Conservation (phyloP, 768 basidiomycete genomes). For the Dioszegia hungarica region DNA sequence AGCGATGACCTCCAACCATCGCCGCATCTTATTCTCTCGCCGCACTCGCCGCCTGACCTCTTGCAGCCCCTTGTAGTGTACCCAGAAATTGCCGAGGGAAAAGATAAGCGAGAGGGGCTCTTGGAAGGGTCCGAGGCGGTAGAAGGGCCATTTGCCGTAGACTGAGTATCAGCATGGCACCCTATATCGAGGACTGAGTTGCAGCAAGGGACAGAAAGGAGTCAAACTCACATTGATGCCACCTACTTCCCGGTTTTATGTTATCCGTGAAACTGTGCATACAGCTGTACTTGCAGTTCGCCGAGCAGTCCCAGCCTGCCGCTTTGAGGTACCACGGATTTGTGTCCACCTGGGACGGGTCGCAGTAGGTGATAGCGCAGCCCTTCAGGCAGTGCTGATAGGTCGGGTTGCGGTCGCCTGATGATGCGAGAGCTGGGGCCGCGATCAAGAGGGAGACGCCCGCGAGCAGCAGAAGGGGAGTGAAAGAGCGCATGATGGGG, state of each 20-base stretch:
- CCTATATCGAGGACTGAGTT: too few relatives aligned
- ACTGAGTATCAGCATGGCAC: slow-evolving; percentile 40
- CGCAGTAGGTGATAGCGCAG: slow-evolving; percentile 54
- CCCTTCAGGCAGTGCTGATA: slow-evolving; percentile 57
- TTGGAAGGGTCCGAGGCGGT: slow-evolving; percentile 79
- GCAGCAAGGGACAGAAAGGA: background rate
- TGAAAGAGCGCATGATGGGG: background rate
- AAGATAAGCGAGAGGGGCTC: slow-evolving; percentile 90
- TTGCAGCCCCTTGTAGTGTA: slow-evolving; percentile 61
- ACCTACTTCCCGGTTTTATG: slow-evolving; percentile 43
- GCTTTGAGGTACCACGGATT: slow-evolving; percentile 60
- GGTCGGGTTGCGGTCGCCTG: slow-evolving; percentile 59
- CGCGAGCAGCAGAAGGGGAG: background rate
- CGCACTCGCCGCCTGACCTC: slow-evolving; percentile 35
- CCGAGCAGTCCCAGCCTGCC: slow-evolving; percentile 79
- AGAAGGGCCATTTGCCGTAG: slow-evolving; percentile 97
- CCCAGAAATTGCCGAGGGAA: slow-evolving; percentile 76
- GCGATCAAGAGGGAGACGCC: background rate
- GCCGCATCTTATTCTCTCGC: slow-evolving; percentile 32
- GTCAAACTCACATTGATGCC: slow-evolving; percentile 42
- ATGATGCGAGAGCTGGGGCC: slow-evolving; percentile 53
- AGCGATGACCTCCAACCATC: slow-evolving; percentile 50
- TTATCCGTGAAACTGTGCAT: slow-evolving; percentile 70
- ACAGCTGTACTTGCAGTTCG: slow-evolving; percentile 85
- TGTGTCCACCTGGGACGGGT: slow-evolving; percentile 41